These are phyloP conservation scores for Skeletonema grethae DNA, from an alignment of 108 stramenopile genomes.

Conservation along the genomic window DNA sequence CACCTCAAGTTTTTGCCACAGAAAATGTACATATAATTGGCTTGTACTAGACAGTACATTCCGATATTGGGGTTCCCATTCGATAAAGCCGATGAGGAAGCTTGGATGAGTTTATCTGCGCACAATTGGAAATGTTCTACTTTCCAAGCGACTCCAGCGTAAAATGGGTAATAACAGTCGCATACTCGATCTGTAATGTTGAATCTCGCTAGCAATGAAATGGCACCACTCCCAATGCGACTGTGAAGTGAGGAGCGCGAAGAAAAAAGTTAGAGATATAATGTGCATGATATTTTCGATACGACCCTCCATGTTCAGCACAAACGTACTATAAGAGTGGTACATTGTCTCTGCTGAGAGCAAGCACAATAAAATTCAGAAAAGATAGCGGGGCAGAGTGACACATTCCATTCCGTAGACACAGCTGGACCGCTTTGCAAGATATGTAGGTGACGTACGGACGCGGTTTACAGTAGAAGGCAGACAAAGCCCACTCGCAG, in stretches of 20 bases:
- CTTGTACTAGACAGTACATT: not conserved
- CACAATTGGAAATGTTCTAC: not conserved
- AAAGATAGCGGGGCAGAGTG: not conserved
- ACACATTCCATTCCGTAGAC: constrained; percentile 3
- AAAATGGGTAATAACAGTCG: not conserved
- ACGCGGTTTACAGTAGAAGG: not conserved
- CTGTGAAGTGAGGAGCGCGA: not conserved
- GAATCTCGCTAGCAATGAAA: not conserved
- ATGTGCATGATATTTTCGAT: not conserved
- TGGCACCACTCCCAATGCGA: not conserved
- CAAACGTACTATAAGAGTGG: not conserved
- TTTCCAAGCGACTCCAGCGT: not conserved
- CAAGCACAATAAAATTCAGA: not conserved
- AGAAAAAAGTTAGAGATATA: not conserved
- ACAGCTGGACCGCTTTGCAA: not conserved
- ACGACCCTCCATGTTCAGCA: not conserved
- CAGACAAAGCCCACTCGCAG: not conserved
- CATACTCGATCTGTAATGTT: not conserved
- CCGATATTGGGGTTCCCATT: not conserved
- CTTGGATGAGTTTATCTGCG: not conserved
- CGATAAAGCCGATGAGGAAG: not conserved
- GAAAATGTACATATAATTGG: not conserved
- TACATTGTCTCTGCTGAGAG: not conserved
- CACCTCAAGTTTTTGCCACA: not conserved
- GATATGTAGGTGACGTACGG: not conserved